These are phyloP conservation scores for Penicillium sp. DNA, from an alignment of 2,329 filamentous ascomycete species.

Conservation along the genomic window DNA sequence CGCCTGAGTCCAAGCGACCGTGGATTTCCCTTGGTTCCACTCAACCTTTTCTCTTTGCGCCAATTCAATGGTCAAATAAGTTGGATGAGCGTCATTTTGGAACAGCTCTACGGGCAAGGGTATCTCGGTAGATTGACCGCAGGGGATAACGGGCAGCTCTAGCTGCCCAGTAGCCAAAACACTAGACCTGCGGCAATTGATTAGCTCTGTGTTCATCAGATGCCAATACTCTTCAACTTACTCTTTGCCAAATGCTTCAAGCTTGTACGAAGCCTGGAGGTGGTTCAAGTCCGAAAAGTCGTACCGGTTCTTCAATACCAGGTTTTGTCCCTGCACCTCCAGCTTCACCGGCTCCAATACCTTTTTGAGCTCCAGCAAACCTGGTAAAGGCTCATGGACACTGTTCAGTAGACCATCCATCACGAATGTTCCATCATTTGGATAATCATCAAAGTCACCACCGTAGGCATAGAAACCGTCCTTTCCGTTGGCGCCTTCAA, in stretches of 20 bases:
- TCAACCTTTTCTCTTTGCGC: conserved; percentile 2
- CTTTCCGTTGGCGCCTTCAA: conserved; percentile 16
- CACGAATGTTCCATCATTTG: conserved; percentile 62
- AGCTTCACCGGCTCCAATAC: conserved; percentile 55
- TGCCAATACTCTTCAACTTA: not conserved
- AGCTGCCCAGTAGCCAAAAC: conserved; percentile 2
- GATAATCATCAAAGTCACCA: conserved; percentile 61
- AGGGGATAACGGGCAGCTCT: not conserved
- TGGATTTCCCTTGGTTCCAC: not conserved
- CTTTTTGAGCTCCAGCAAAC: conserved; percentile 58
- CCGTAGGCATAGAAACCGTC: conserved; percentile 59
- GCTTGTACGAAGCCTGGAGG: conserved; percentile 29
- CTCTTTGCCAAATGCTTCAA: conserved; percentile 7
- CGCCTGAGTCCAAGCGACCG: conserved; percentile 3
- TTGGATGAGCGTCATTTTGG: not conserved
- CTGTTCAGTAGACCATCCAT: conserved; percentile 58
- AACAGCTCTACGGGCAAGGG: not conserved
- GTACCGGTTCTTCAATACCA: conserved; percentile 45
- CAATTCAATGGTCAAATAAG: conserved; percentile 5
- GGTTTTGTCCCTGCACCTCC: not conserved
- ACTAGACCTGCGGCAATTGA: not conserved
- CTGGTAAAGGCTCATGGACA: conserved; percentile 58
- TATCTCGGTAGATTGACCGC: conserved; percentile 4
- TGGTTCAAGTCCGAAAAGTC: conserved; percentile 50
- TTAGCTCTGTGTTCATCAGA: not conserved